These are phyloP conservation scores for Punica granatum DNA, from an alignment of 345 rosid species.

Conservation along the genomic window DNA sequence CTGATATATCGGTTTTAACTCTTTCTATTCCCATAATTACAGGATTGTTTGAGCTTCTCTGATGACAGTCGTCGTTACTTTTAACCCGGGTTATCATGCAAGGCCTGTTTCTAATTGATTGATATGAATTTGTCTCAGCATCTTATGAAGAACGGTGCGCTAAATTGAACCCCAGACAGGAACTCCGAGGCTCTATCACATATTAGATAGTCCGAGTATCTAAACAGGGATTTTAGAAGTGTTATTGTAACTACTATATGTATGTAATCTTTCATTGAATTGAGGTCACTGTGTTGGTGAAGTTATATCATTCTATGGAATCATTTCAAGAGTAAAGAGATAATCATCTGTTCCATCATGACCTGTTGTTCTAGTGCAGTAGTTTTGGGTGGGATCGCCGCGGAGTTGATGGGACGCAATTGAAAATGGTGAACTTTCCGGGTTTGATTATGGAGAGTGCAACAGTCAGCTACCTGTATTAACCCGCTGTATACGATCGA, in stretches of 20 bases:
- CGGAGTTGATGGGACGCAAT: background rate
- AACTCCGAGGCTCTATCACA: conserved; percentile 5
- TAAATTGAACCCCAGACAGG: conserved; percentile 33
- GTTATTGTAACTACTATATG: background rate
- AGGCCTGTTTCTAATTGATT: background rate
- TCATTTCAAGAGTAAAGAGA: no score
- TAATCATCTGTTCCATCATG: background rate
- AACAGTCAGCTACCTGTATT: background rate
- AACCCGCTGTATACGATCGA: background rate
- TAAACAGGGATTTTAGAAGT: background rate
- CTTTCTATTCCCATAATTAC: background rate
- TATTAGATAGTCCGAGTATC: background rate
- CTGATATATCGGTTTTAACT: background rate
- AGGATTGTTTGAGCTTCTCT: background rate
- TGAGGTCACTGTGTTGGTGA: no score
- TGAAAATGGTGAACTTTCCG: background rate
- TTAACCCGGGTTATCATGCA: background rate
- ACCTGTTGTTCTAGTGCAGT: background rate
- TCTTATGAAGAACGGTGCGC: conserved; percentile 71
- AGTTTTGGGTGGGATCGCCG: background rate
- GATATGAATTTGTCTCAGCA: conserved; percentile 28
- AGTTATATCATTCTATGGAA: no score
- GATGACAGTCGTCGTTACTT: background rate
- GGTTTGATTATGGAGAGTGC: background rate
- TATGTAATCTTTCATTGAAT: no score